Evolutionary conservation across 306 rosid genomes (phyloP).

Genomic region (Hippophae tibetana): DNA sequence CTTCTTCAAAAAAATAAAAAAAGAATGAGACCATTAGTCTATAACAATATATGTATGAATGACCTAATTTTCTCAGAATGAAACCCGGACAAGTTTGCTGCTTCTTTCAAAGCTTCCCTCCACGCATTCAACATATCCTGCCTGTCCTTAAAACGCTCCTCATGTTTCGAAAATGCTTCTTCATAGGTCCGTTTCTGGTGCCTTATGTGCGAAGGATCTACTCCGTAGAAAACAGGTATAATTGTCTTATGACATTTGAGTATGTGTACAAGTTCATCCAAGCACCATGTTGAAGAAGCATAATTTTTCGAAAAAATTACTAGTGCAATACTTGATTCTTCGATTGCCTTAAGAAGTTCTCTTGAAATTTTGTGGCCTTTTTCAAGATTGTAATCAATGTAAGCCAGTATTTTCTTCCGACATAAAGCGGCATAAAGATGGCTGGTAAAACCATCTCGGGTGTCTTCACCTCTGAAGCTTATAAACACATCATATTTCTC

Average conservation of each 20-base stretch:
- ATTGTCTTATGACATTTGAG: background rate
- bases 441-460: background rate
- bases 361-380: background rate
- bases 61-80: background rate
- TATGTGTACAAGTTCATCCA: background rate
- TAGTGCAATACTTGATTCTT: background rate
- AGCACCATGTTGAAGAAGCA: background rate
- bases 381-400: background rate
- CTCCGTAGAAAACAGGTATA: background rate
- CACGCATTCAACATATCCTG: background rate
- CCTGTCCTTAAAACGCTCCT: background rate
- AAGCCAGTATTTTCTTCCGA: background rate
- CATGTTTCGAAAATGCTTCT: background rate
- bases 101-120: background rate
- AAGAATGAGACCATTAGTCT: background rate
- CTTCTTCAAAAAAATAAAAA: no score
- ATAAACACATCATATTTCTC: background rate
- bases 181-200: background rate
- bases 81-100: background rate
- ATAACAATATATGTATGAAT: background rate
- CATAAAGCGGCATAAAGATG: background rate
- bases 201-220: background rate
- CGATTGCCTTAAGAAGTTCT: background rate
- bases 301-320: background rate
- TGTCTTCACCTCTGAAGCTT: background rate